Percentiles rank a stretch among this genome's conserved stretches.
Conservation (phyloP, 345 rosid genomes). For the Mangifera indica region DNA sequence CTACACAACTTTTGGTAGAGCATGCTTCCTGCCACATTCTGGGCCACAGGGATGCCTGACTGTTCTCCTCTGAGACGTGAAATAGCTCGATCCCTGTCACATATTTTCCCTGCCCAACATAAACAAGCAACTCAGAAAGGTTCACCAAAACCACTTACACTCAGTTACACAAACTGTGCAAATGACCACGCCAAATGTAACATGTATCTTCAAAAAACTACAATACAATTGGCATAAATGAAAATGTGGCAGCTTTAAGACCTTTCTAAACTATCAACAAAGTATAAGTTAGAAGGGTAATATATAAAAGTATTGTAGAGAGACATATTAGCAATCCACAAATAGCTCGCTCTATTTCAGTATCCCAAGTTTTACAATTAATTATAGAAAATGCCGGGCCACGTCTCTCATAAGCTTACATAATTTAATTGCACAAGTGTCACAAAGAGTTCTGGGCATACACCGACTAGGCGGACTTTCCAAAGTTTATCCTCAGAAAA, state of each 20-base stretch:
- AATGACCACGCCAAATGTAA: not conserved
- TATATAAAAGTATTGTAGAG: not conserved
- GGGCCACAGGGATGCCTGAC: conserved; percentile 22
- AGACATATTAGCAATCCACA: not conserved
- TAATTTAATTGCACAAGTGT: not conserved
- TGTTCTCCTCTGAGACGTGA: conserved; percentile 27
- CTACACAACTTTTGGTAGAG: conserved; percentile 25
- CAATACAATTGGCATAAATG: not conserved
- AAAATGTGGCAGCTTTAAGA: not conserved
- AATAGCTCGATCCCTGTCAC: conserved; percentile 31
- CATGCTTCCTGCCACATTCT: conserved; percentile 30
- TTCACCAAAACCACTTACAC: conserved; percentile 3
- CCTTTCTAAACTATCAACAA: not conserved
- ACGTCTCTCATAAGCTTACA: not conserved
- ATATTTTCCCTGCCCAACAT: conserved; percentile 42
- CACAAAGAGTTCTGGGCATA: not conserved
- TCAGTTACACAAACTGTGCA: not conserved
- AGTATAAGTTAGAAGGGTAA: not conserved
- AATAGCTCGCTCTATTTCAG: not conserved
- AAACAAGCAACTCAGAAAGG: conserved; percentile 12
- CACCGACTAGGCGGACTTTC: conserved; percentile 25
- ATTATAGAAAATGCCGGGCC: not conserved
- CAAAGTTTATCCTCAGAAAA: conserved; percentile 17
- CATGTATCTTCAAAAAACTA: not conserved
- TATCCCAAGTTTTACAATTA: not conserved